phyloP scores from a whole-genome alignment of 352 stramenopile species.

The Blastocystis sp. region DNA sequence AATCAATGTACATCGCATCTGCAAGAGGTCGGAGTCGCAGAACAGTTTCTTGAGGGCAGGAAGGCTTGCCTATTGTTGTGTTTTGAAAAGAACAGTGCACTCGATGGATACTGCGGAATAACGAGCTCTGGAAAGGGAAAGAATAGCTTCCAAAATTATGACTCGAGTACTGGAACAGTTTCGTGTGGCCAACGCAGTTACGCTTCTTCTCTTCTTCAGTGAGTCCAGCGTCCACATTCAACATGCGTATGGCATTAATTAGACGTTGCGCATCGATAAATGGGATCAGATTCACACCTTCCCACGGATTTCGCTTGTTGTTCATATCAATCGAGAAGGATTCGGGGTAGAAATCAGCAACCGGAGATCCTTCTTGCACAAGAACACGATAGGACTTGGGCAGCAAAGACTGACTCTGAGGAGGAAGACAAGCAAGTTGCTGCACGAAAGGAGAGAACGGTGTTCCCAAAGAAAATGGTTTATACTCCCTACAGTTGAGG shows the following conservation, averaged over 20 bases:
- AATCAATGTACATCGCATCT: conserved; percentile 60
- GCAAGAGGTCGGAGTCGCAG: conserved; percentile 72
- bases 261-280: conserved; percentile 92
- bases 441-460: conserved; percentile 92
- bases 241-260: conserved; percentile 80
- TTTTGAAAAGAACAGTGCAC: conserved; percentile 63
- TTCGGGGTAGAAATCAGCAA: conserved; percentile 87
- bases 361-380: conserved; percentile 91
- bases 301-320: conserved; percentile 91
- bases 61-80: neutral
- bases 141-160: neutral
- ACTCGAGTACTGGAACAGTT: conserved; percentile 79
- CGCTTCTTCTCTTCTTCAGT: conserved; percentile 79
- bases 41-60: conserved; percentile 35
- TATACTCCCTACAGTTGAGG: conserved; percentile 72
- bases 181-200: conserved; percentile 77
- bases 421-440: conserved; percentile 94
- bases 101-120: conserved; percentile 68
- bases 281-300: conserved; percentile 94
- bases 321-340: conserved; percentile 82
- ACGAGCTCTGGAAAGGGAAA: conserved; percentile 11
- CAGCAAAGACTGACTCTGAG: conserved; percentile 83
- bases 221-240: conserved; percentile 82
- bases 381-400: conserved; percentile 75
- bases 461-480: conserved; percentile 81